phyloP scores from a whole-genome alignment of 768 basidiomycete genomes.

The Gautieria morchelliformis region DNA sequence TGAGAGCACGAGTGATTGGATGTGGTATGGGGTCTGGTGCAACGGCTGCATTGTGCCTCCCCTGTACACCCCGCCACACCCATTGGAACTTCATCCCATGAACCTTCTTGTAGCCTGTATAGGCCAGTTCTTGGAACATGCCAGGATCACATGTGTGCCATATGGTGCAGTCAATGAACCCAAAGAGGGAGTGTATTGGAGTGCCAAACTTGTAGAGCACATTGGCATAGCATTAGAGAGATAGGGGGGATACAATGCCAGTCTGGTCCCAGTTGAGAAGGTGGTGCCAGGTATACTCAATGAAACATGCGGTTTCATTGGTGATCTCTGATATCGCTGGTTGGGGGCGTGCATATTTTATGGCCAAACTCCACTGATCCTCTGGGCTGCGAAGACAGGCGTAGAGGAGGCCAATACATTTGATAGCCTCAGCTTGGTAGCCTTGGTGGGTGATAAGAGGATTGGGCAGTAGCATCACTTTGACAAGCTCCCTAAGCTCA shows the following conservation, averaged over 20 bases:
- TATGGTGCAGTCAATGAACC: conserved; percentile 20
- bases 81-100: conserved; percentile 23
- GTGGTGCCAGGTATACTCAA: conserved; percentile 14
- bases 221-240: conserved; percentile 12
- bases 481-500: background rate
- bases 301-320: conserved; percentile 7
- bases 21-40: too few relatives aligned
- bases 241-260: background rate
- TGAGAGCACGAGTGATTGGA: background rate
- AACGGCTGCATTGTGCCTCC: too few relatives aligned
- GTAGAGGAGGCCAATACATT: conserved; percentile 14
- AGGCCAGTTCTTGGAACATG: conserved; percentile 8
- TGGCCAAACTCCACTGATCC: conserved; percentile 11
- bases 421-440: conserved; percentile 1
- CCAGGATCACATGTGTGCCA: conserved; percentile 12
- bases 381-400: conserved; percentile 13
- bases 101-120: conserved; percentile 20
- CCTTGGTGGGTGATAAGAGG: background rate
- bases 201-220: conserved; percentile 13
- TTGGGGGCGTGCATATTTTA: conserved; percentile 12
- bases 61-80: background rate
- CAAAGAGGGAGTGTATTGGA: conserved; percentile 10
- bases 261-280: conserved; percentile 14
- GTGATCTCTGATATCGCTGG: conserved; percentile 14
- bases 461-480: background rate